A percentile compares a stretch with the other conserved stretches of the same genome.
Conservation (phyloP, 805 yeast species). For the Yamadazyma phyllophila region DNA sequence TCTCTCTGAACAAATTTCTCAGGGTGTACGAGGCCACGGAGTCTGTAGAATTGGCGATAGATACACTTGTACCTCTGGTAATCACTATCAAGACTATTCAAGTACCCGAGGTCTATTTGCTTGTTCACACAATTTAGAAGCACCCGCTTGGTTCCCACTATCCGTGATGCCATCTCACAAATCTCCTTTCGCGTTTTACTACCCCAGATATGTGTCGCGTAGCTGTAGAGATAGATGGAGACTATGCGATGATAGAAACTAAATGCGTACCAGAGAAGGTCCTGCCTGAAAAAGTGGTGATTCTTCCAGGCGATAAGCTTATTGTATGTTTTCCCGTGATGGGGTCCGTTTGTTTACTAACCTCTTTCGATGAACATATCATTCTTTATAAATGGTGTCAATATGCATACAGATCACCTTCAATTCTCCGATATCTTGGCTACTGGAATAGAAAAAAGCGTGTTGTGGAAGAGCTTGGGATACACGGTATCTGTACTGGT, state of each 20-base stretch:
- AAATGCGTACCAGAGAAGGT: background rate
- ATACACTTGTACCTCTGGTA: slow-evolving; percentile 16
- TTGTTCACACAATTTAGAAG: background rate
- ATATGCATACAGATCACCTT: background rate
- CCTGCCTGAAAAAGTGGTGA: background rate
- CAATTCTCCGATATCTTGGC: background rate
- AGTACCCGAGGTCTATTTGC: background rate
- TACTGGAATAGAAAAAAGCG: background rate
- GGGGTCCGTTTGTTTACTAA: background rate
- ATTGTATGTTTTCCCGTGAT: background rate
- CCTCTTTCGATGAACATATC: background rate
- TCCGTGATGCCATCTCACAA: background rate
- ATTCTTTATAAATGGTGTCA: background rate
- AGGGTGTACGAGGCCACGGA: slow-evolving; percentile 25
- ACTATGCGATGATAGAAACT: background rate
- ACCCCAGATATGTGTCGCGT: background rate
- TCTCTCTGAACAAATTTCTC: slow-evolving; percentile 11
- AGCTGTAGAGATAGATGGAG: background rate
- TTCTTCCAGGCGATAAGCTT: background rate
- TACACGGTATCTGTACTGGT: background rate
- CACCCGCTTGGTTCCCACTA: background rate
- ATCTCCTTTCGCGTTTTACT: background rate
- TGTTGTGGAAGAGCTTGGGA: background rate
- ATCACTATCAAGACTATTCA: background rate
- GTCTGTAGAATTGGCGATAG: slow-evolving; percentile 32